Conservation (phyloP, 2,329 filamentous ascomycete species). For the Penicillium sp. region DNA sequence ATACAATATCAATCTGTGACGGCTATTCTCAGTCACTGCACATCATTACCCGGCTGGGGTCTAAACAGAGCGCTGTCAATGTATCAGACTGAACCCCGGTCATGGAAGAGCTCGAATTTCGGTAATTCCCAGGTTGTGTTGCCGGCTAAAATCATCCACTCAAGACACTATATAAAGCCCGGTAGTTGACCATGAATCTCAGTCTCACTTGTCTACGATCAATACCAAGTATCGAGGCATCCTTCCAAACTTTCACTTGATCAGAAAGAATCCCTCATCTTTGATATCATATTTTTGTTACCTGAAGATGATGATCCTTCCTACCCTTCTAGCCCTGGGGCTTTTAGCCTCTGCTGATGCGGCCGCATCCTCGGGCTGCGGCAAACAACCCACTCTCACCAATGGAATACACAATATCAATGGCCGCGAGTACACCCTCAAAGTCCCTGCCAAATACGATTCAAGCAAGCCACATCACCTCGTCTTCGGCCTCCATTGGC, state of each 20-base stretch:
- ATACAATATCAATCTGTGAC: too few relatives aligned
- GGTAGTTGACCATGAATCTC: neutral
- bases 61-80: too few relatives aligned
- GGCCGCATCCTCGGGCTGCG: slow-evolving; percentile 11
- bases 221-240: neutral
- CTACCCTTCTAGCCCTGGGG: neutral
- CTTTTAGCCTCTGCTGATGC: neutral
- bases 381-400: slow-evolving; percentile 11
- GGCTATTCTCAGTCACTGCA: too few relatives aligned
- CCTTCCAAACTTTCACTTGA: neutral
- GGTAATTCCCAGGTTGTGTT: neutral
- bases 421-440: slow-evolving; percentile 15
- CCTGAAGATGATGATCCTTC: slow-evolving; percentile 2
- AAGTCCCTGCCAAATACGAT: slow-evolving; percentile 37
- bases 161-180: too few relatives aligned
- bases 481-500: slow-evolving; percentile 44
- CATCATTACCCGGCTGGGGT: too few relatives aligned
- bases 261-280: neutral
- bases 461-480: slow-evolving; percentile 40
- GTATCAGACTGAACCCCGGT: neutral
- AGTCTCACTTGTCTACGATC: neutral
- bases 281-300: neutral
- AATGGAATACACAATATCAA: slow-evolving; percentile 12
- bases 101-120: neutral
- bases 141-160: too few relatives aligned